Conservation (phyloP, 83 land plant species). For the Picea mariana region DNA sequence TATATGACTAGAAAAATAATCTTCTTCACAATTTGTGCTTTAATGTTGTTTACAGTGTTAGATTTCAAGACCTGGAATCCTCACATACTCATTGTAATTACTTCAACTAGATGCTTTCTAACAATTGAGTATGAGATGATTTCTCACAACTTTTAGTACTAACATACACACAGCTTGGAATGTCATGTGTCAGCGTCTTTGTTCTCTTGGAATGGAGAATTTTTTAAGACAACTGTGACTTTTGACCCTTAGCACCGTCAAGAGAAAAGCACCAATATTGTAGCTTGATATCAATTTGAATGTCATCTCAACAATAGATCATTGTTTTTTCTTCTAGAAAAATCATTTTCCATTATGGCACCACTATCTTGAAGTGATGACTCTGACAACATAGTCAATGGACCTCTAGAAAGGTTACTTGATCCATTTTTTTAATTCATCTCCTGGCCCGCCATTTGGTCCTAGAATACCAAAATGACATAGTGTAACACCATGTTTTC, state of each 20-base stretch:
- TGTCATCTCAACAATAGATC: constrained; percentile 58
- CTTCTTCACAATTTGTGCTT: constrained; percentile 18
- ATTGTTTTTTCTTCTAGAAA: constrained; percentile 18
- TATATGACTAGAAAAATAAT: not conserved
- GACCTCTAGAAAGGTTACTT: constrained; percentile 71
- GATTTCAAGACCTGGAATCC: constrained; percentile 88
- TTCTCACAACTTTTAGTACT: constrained; percentile 55
- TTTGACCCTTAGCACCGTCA: constrained; percentile 71
- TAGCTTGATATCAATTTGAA: constrained; percentile 73
- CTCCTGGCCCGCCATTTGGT: constrained; percentile 90
- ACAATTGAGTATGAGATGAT: not conserved
- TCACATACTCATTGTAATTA: constrained; percentile 56
- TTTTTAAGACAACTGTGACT: not conserved
- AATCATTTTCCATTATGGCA: constrained; percentile 29
- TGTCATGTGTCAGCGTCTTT: constrained; percentile 91
- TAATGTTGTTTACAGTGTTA: constrained; percentile 9
- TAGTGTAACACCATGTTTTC: too few species aligned
- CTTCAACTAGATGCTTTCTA: constrained; percentile 49
- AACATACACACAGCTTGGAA: constrained; percentile 58
- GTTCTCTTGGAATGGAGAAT: constrained; percentile 48
- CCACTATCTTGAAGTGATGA: constrained; percentile 43
- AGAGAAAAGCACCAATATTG: constrained; percentile 92
- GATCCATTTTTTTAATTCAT: constrained; percentile 71
- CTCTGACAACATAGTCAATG: constrained; percentile 67
- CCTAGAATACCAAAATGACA: constrained; percentile 91